These are phyloP conservation scores for Castanopsis chinensis DNA, from an alignment of 306 rosid genomes.

Conservation along the genomic window DNA sequence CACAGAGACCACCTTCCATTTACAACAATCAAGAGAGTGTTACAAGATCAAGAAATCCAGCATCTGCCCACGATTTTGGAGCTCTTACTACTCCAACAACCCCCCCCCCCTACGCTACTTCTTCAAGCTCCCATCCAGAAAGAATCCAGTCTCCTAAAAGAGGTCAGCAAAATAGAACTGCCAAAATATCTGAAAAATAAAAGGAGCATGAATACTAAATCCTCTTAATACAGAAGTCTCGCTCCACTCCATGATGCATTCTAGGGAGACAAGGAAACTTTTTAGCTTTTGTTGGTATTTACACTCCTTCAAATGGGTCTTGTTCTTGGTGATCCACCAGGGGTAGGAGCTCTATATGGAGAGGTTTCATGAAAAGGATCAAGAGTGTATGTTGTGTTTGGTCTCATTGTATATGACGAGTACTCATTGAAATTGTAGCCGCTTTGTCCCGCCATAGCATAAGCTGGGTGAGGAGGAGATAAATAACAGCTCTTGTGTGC, in stretches of 20 bases:
- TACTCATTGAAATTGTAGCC: slow-evolving; percentile 46
- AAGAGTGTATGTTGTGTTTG: slow-evolving; percentile 46
- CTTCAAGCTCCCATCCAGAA: slow-evolving; percentile 9
- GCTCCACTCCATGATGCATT: slow-evolving; percentile 27
- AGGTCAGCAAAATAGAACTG: slow-evolving; percentile 8
- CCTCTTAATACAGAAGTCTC: slow-evolving; percentile 25
- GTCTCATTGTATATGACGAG: slow-evolving; percentile 46
- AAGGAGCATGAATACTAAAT: slow-evolving; percentile 11
- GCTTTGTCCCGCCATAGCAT: slow-evolving; percentile 52
- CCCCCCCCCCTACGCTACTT: neutral
- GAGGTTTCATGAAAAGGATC: slow-evolving; percentile 64
- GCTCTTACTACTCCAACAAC: neutral
- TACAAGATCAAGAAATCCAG: slow-evolving; percentile 3
- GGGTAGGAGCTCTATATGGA: slow-evolving; percentile 54
- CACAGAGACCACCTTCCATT: slow-evolving; percentile 24
- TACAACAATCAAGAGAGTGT: slow-evolving; percentile 23
- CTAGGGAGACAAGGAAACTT: slow-evolving; percentile 31
- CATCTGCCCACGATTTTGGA: neutral
- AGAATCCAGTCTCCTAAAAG: slow-evolving; percentile 10
- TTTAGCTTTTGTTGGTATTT: slow-evolving; percentile 36
- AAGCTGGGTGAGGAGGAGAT: slow-evolving; percentile 83
- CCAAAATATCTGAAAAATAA: slow-evolving; percentile 4
- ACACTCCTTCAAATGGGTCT: slow-evolving; percentile 62
- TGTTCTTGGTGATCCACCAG: slow-evolving; percentile 83
- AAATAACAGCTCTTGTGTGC: slow-evolving; percentile 50